phyloP scores from a whole-genome alignment of 2,329 filamentous ascomycete species.

The Cyanodermella asteris region DNA sequence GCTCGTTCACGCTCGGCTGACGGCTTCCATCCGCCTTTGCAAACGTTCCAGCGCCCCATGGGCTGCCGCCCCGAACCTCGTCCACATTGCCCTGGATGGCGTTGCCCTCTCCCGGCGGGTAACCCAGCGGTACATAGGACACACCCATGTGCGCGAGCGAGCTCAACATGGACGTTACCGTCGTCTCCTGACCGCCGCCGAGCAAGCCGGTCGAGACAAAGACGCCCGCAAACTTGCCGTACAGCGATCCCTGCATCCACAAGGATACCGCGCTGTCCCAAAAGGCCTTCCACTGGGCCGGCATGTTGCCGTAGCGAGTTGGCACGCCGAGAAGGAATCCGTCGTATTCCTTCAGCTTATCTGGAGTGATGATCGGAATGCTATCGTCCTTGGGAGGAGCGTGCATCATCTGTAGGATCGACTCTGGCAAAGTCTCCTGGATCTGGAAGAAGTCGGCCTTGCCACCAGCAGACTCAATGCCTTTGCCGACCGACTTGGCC shows the following conservation, averaged over 20 bases:
- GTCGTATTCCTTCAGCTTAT: slow-evolving; percentile 53
- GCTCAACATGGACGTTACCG: slow-evolving; percentile 56
- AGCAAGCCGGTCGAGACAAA: slow-evolving; percentile 72
- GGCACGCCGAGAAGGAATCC: slow-evolving; percentile 86
- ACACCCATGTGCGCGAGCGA: slow-evolving; percentile 86
- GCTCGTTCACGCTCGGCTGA: slow-evolving; percentile 53
- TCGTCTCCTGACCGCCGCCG: slow-evolving; percentile 87
- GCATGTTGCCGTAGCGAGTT: slow-evolving; percentile 92
- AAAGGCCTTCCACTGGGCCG: slow-evolving; percentile 69
- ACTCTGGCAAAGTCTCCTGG: slow-evolving; percentile 62
- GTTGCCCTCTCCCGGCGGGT: slow-evolving; percentile 57
- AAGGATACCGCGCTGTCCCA: slow-evolving; percentile 79
- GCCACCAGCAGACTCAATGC: slow-evolving; percentile 73
- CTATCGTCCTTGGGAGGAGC: slow-evolving; percentile 53
- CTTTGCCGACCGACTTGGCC: slow-evolving; percentile 76
- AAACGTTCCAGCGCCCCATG: slow-evolving; percentile 92
- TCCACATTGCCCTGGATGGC: slow-evolving; percentile 42
- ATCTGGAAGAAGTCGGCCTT: slow-evolving; percentile 68
- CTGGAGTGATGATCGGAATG: slow-evolving; percentile 40
- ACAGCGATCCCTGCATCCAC: slow-evolving; percentile 53
- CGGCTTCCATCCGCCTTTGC: slow-evolving; percentile 60
- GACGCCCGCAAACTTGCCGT: slow-evolving; percentile 74
- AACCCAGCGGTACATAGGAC: slow-evolving; percentile 88
- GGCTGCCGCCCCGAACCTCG: slow-evolving; percentile 66
- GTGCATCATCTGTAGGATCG: slow-evolving; percentile 77